These are phyloP conservation scores for Lyophyllum semitale DNA, from an alignment of 768 basidiomycete species.

Conservation along the genomic window DNA sequence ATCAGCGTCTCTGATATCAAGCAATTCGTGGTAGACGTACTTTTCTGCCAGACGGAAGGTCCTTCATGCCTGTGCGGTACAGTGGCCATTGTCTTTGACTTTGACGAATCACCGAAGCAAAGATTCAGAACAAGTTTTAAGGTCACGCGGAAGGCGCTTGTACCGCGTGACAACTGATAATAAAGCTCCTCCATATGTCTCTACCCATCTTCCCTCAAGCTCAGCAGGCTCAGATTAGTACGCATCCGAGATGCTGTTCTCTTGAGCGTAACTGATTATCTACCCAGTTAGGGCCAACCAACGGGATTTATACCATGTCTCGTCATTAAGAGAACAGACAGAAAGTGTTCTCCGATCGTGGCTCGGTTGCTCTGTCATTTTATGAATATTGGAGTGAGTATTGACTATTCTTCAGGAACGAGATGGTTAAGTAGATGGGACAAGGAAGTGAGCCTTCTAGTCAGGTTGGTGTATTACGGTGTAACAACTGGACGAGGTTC, in stretches of 20 bases:
- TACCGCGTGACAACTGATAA: background rate
- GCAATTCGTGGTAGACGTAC: slow-evolving; percentile 40
- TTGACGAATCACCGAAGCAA: background rate
- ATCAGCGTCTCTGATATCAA: slow-evolving; percentile 5
- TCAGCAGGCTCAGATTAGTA: slow-evolving; percentile 87
- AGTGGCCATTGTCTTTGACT: slow-evolving; percentile 20
- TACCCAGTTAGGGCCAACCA: slow-evolving; percentile 80
- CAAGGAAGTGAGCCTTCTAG: slow-evolving; percentile 71
- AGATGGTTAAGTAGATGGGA: slow-evolving; percentile 81
- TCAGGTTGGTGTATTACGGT: slow-evolving; percentile 72
- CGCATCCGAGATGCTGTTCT: slow-evolving; percentile 22
- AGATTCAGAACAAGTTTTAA: background rate
- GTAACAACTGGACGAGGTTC: slow-evolving; percentile 76
- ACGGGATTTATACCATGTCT: slow-evolving; percentile 77
- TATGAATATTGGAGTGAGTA: background rate
- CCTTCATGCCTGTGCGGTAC: slow-evolving; percentile 40
- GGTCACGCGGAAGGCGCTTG: background rate
- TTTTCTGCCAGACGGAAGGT: slow-evolving; percentile 76
- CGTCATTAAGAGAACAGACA: slow-evolving; percentile 72
- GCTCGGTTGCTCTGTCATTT: slow-evolving; percentile 55
- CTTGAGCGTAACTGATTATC: slow-evolving; percentile 11
- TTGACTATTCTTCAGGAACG: slow-evolving; percentile 54
- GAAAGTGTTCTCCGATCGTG: slow-evolving; percentile 75
- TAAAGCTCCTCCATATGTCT: slow-evolving; percentile 14
- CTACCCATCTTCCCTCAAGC: slow-evolving; percentile 66